Base-by-base conservation (phyloP, 1,284 basidiomycete genomes). In the Ustilago shanxiensis region DNA sequence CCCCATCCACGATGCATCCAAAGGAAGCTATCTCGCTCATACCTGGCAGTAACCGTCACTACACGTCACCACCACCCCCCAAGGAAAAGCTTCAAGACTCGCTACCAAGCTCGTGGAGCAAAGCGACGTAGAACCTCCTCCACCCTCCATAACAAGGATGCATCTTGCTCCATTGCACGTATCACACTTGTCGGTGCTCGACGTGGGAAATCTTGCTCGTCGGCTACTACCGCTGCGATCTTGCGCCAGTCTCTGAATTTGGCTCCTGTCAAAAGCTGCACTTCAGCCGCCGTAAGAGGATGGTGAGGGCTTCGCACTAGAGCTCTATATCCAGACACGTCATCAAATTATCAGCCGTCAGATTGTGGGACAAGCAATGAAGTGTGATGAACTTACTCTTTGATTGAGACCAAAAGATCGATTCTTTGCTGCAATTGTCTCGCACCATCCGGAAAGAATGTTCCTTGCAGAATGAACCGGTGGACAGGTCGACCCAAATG, bases 11-110 rank as follows among this genome's bases (percentile, higher is more conserved):
- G 51, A 66, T 10, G 65, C 60, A 14, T 22, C 26, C 1, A 72
- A 72, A 26, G 69, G 69, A 9, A 67, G 64, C 61, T 72, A 64
- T 18, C 65, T 72, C 6, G 70, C 65, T 24, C 56, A 10, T 22
- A 24, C 18, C 1, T 56, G 39, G 39, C 22, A 18, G 13, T 60
- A 37, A 14, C 24, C 14, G 49, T 24, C 35, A 52, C 49, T 10
- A 16, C n/a, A 13, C 51, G 18, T 44, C 41, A 44, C 18, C 6
- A 11, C 6, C 11, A 39, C 18, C 14, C 9, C 18, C 37, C 14
- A 39, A 39, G 6, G 20, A 14, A 41, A 44, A n/a, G 11, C 41
- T 37, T 37, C 41, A 44, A n/a, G 20, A 20, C 6, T 33, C 41
- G 16, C 41, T 7, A 6, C n/a, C 13, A 37, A 9, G 9, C 35